These are phyloP conservation scores for Didymella glomerata DNA, from an alignment of 2,329 filamentous ascomycete species.

Conservation along the genomic window DNA sequence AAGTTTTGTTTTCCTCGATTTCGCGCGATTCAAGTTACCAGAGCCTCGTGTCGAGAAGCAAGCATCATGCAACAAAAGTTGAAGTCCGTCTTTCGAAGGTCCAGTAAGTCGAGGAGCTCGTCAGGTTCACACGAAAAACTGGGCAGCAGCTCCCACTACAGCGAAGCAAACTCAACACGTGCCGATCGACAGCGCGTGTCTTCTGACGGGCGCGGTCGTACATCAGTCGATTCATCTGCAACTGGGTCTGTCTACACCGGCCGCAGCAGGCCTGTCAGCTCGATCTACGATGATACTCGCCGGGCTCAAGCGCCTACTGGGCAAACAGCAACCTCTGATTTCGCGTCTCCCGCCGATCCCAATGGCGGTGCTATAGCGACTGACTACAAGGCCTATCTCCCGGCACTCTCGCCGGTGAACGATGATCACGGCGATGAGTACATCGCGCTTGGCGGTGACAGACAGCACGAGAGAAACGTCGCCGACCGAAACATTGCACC, in stretches of 20 bases:
- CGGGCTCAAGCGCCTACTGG: slow-evolving; percentile 1
- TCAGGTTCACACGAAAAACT: slow-evolving; percentile 1
- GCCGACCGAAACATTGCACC: slow-evolving; percentile 41
- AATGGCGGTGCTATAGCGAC: slow-evolving; percentile 30
- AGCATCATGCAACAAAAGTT: slow-evolving; percentile 18
- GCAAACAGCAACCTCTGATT: not conserved
- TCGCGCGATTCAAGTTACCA: not conserved
- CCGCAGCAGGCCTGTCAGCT: slow-evolving; percentile 26
- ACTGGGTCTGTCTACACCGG: slow-evolving; percentile 6
- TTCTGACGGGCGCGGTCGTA: slow-evolving; percentile 3
- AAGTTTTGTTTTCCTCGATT: not conserved
- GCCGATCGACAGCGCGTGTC: slow-evolving; percentile 7
- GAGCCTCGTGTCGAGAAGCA: not conserved
- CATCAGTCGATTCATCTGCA: slow-evolving; percentile 17
- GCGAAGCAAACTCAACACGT: slow-evolving; percentile 6
- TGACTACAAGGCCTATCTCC: slow-evolving; percentile 34
- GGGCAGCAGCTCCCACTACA: not conserved
- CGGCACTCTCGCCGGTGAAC: slow-evolving; percentile 25
- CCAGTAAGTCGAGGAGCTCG: slow-evolving; percentile 10
- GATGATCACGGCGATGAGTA: slow-evolving; percentile 24
- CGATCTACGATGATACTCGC: slow-evolving; percentile 20
- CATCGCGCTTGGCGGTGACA: slow-evolving; percentile 34
- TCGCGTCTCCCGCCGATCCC: slow-evolving; percentile 7
- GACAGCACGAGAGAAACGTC: slow-evolving; percentile 60
- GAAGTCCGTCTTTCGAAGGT: slow-evolving; percentile 21